Base-by-base conservation (phyloP, 2,329 filamentous ascomycete species). In the Colletotrichum destructivum region DNA sequence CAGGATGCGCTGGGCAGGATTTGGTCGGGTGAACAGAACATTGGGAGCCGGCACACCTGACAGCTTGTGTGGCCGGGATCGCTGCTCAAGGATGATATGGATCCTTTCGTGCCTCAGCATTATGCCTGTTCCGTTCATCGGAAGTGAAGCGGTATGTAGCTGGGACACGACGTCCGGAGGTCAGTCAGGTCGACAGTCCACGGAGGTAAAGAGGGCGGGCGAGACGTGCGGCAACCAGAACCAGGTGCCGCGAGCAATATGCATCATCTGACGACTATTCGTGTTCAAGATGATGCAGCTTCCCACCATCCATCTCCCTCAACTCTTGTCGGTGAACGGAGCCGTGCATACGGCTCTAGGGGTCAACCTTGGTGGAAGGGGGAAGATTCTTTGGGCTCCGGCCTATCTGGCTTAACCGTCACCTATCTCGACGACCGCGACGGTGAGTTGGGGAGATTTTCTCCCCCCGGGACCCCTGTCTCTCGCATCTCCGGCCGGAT, bases 391-490 rank as follows among this genome's bases (percentile, higher is more conserved):
- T 49, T 52, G 67, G 35, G 40, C 35, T 21, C 47, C 35, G 35
- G 52, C 52, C 35, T n/a, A 51, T 42, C 16, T 21, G 49, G 21
- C 38, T 47, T 35, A 54, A 23, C 49, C 4, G 26, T 60, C 46
- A 46, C 61, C 69, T 66, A 72, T 59, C 60, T 47, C 42, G 60
- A 71, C 26, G 26, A 49, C 52, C 52, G 66, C 40, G 40, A 71
- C 66, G 49, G 49, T 62, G 66, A 61, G 35, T 15, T 66, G 3
- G 61, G 60, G 65, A 69, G 66, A 64, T 69, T 61, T 70, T 70
- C 66, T 69, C 31, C 31, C 62, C 46, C 69, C 60, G 46, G 66
- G 21, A 55, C 66, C 69, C 69, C 26, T 72, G 51, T 66, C 23
- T 57, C 23, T 60, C 49, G 23, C 66, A 61, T 56, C 56, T 61